Conservation (phyloP, 2,329 filamentous ascomycete genomes). For the Aspergillus aculeatinus region DNA sequence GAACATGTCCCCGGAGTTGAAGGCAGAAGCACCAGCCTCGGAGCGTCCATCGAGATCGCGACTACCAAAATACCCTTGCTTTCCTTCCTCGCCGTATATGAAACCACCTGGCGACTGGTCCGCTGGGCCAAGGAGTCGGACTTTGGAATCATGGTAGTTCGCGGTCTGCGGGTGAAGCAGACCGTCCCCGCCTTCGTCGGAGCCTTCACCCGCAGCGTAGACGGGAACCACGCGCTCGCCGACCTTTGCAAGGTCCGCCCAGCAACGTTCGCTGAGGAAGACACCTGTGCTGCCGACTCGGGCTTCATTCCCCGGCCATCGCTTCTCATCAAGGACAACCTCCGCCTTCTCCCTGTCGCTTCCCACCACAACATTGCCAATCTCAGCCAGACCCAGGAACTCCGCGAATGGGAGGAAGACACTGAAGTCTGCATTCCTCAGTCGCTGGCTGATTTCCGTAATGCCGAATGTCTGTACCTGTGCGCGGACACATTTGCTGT, state of each 20-base stretch:
- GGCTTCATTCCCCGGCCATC: slow-evolving; percentile 90
- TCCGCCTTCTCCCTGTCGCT: slow-evolving; percentile 91
- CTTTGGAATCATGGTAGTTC: slow-evolving; percentile 52
- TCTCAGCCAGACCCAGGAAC: slow-evolving; percentile 84
- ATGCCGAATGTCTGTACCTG: slow-evolving; percentile 96
- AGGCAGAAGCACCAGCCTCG: slow-evolving; percentile 86
- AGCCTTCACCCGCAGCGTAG: slow-evolving; percentile 58
- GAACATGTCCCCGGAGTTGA: slow-evolving; percentile 96
- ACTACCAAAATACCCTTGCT: slow-evolving; percentile 75
- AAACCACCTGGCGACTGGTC: slow-evolving; percentile 58
- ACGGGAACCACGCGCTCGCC: slow-evolving; percentile 60
- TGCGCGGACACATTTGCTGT: slow-evolving; percentile 94
- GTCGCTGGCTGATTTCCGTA: slow-evolving; percentile 89
- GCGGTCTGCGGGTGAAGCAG: slow-evolving; percentile 52
- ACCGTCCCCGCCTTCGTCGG: slow-evolving; percentile 58
- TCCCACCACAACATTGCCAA: slow-evolving; percentile 81
- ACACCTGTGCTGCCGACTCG: slow-evolving; percentile 87
- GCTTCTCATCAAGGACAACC: slow-evolving; percentile 84
- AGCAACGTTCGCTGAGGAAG: slow-evolving; percentile 93
- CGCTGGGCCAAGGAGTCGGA: slow-evolving; percentile 52
- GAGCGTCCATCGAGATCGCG: slow-evolving; percentile 81
- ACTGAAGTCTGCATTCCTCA: slow-evolving; percentile 92
- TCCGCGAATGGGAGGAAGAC: slow-evolving; percentile 94
- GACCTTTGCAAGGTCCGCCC: slow-evolving; percentile 83
- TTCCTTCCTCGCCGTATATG: slow-evolving; percentile 71